Evolutionary conservation across 2,329 filamentous ascomycete species (phyloP).

Genomic region (Mariannaea elegans): DNA sequence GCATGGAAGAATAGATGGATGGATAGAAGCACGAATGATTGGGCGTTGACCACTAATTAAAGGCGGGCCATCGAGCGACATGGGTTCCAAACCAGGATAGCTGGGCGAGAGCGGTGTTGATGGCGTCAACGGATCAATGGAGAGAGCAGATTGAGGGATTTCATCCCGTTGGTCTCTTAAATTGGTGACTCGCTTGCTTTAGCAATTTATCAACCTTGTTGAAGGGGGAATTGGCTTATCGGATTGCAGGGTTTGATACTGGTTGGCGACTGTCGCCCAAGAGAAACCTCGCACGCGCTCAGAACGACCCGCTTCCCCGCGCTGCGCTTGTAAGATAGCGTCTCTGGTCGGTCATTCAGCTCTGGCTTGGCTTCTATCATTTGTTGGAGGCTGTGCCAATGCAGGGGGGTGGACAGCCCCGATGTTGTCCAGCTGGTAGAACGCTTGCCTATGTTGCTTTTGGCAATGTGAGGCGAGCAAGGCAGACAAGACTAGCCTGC

Average conservation of each 20-base stretch:
- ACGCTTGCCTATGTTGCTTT: constrained; percentile 19
- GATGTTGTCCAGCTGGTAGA: constrained; percentile 13
- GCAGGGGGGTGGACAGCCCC: constrained; percentile 26
- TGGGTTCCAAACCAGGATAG: constrained; percentile 9
- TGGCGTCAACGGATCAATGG: background rate
- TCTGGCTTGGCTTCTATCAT: constrained; percentile 27
- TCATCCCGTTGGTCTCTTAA: background rate
- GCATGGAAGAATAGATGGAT: background rate
- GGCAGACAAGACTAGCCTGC: constrained; percentile 32
- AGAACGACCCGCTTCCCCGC: constrained; percentile 20
- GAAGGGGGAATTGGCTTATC: background rate
- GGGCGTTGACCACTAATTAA: background rate
- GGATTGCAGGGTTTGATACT: background rate
- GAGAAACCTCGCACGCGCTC: background rate
- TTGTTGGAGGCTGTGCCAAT: constrained; percentile 31
- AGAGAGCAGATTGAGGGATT: background rate
- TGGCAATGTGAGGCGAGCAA: constrained; percentile 21
- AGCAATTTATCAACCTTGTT: background rate
- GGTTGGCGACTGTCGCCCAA: background rate
- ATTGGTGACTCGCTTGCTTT: background rate
- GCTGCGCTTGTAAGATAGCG: background rate
- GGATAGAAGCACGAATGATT: background rate
- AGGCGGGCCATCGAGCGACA: background rate
- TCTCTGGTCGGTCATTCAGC: constrained; percentile 30
- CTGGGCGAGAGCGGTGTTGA: constrained; percentile 14